These are phyloP conservation scores for Boletus patriciae DNA, from an alignment of 768 basidiomycete species.

Conservation along the genomic window DNA sequence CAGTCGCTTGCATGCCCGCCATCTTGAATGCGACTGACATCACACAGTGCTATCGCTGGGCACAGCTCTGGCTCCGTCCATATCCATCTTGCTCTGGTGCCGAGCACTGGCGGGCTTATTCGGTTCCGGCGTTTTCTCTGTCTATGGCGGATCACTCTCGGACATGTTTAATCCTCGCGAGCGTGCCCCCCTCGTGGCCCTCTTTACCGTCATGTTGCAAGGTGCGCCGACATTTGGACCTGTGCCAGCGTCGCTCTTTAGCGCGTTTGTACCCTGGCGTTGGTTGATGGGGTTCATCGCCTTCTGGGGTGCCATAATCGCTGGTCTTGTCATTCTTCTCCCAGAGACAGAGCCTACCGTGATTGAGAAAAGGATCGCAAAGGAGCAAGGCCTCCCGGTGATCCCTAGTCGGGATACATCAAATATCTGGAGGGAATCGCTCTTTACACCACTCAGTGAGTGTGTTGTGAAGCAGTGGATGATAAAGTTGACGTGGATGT, in stretches of 20 bases:
- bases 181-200: constrained; percentile 29
- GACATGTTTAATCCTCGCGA: constrained; percentile 31
- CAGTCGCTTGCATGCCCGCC: not conserved
- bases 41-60: constrained; percentile 23
- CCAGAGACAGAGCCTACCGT: constrained; percentile 28
- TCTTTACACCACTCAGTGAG: constrained; percentile 29
- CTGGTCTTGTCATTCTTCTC: constrained; percentile 14
- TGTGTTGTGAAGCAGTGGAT: not conserved
- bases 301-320: constrained; percentile 23
- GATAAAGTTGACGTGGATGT: not conserved
- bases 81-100: constrained; percentile 16
- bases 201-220: constrained; percentile 32
- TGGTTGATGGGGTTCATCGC: constrained; percentile 29
- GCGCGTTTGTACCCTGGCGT: constrained; percentile 24
- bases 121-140: constrained; percentile 28
- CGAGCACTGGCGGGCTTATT: constrained; percentile 26
- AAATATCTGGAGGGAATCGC: constrained; percentile 23
- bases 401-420: not conserved
- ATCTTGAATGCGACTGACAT: constrained; percentile 6
- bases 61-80: constrained; percentile 24
- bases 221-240: constrained; percentile 32
- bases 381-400: constrained; percentile 4
- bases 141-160: constrained; percentile 32
- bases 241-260: constrained; percentile 25
- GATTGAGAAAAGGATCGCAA: constrained; percentile 20